Evolutionary conservation across 2,329 filamentous ascomycete species (phyloP).

Genomic region (Sclerotinia sclerotiorum): DNA sequence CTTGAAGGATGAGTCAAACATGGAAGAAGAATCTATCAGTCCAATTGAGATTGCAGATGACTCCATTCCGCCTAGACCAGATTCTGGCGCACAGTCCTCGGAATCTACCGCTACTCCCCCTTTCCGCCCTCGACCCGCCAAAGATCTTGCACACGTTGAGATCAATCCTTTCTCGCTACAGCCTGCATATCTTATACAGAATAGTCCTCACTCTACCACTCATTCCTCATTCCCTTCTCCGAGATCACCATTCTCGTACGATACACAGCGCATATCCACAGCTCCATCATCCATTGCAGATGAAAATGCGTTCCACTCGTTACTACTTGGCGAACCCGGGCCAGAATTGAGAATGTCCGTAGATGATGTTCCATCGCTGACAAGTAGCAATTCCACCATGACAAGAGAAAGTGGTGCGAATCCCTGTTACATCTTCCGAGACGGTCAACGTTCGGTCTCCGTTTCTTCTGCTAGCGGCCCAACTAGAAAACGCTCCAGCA

Average conservation of each 20-base stretch:
- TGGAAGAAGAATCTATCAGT: constrained; percentile 46
- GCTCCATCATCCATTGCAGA: constrained; percentile 73
- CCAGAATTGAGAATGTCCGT: constrained; percentile 70
- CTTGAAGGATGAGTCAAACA: constrained; percentile 53
- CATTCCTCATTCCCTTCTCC: constrained; percentile 60
- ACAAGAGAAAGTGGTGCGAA: constrained; percentile 61
- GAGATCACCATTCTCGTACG: constrained; percentile 66
- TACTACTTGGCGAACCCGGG: constrained; percentile 71
- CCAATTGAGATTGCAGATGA: constrained; percentile 45
- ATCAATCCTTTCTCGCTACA: constrained; percentile 47
- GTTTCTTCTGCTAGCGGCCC: constrained; percentile 59
- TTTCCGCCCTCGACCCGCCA: constrained; percentile 33
- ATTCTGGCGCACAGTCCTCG: constrained; percentile 41
- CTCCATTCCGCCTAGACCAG: constrained; percentile 41
- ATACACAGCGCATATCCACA: constrained; percentile 71
- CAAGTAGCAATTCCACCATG: constrained; percentile 76
- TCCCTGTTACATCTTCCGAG: constrained; percentile 50
- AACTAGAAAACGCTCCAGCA: constrained; percentile 70
- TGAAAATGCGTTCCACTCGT: constrained; percentile 67
- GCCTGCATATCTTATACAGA: constrained; percentile 49
- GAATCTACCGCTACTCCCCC: constrained; percentile 39
- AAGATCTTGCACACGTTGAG: constrained; percentile 54
- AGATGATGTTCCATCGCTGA: constrained; percentile 72
- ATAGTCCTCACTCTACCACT: constrained; percentile 64
- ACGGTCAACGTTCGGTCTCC: constrained; percentile 61